A percentile compares a stretch with the other conserved stretches of the same genome.
These are phyloP conservation scores for Angomonas ambiguus DNA, from an alignment of 208 protist species.

Conservation along the genomic window DNA sequence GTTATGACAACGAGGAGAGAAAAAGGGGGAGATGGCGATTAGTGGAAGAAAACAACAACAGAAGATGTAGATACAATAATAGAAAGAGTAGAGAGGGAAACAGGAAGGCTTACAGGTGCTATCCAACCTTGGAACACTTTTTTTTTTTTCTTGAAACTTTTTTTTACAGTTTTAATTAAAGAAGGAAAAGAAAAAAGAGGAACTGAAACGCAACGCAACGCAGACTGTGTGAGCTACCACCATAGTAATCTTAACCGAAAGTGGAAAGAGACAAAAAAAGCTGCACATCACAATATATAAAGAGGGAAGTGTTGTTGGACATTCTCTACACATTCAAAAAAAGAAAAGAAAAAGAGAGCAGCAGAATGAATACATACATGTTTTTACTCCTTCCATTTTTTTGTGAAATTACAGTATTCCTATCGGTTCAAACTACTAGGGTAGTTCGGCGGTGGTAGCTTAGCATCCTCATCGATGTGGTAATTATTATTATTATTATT, in stretches of 20 bases:
- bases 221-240: neutral
- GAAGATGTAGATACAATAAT: neutral
- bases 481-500: slow-evolving; percentile 4
- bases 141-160: neutral
- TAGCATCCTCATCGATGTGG: neutral
- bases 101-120: neutral
- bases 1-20: slow-evolving; percentile 7
- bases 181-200: neutral
- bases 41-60: neutral
- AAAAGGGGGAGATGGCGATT: neutral
- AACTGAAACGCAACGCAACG: neutral
- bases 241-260: neutral
- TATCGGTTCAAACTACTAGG: neutral
- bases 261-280: neutral
- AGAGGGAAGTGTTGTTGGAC: no score
- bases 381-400: neutral
- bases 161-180: neutral
- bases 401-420: neutral
- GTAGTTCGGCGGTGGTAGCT: neutral
- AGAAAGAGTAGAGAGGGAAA: neutral
- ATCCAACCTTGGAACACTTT: slow-evolving; percentile 6
- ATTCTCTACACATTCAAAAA: neutral
- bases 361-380: neutral
- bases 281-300: neutral
- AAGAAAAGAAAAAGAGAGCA: neutral